Base-by-base conservation (phyloP, 345 rosid species). In the Atalantia buxifolia region DNA sequence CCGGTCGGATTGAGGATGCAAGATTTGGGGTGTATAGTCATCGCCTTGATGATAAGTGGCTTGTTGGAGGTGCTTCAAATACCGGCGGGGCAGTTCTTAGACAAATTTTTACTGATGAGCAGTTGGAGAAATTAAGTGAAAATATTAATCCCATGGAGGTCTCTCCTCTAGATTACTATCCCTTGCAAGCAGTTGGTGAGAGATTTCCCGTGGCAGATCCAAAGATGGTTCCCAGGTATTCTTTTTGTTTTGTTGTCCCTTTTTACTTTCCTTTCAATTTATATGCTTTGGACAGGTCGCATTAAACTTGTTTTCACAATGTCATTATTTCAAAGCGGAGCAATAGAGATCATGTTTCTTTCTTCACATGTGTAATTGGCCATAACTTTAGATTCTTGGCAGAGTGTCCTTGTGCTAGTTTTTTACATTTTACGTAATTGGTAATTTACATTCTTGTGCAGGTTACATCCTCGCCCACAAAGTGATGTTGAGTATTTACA, bases 1-100 rank as follows among this genome's bases (percentile, higher is more conserved):
- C 90, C 28, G 85, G 27, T 56, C 89, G 97, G 88, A 86, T 93
- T 18, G 98, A 93, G 81, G 98, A 95, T 90, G 93, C 97, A 56
- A 87, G 98, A 74, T 92, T 83, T 76, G 99, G 99, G 53, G 98
- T 95, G 72, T 95, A 93, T 72, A 93, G 99, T 77, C 99, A 95
- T 74, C 96, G 99, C 33, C 92, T 95, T 25, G 96, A 93, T 70
- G 93, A 95, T 81, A 93, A 90, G 75, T 95, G 99, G 99, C 96
- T 95, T 48, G 99, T 95, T 18, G 99, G 98, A 78, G 97, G 98
- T 80, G 99, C 99, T 81, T 95, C 99, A 74, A 95, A 95, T 76
- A 95, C 98, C 60, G 99, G 99, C 3, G 99, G 99, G 79, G 98
- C 93, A 25, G 93, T 93, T 81, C 96, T 95, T 62, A 88, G 94